These are phyloP conservation scores for Monosporascus sp. DNA, from an alignment of 2,329 filamentous ascomycete species.

Conservation along the genomic window DNA sequence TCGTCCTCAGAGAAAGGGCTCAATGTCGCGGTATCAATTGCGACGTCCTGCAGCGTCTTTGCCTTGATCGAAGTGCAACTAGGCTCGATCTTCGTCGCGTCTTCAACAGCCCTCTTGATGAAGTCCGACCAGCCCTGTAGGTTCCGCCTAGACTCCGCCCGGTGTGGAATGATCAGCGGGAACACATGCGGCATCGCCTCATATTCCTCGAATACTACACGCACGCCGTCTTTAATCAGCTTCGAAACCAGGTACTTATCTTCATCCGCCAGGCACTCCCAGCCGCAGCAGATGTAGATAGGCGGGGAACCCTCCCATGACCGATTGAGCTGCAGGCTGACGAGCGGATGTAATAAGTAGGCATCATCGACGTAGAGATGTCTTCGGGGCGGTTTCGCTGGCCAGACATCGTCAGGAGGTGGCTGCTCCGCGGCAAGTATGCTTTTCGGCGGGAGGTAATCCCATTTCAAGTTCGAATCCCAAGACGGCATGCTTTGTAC, in stretches of 20 bases:
- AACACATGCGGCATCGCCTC: conserved; percentile 80
- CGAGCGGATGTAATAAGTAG: conserved; percentile 61
- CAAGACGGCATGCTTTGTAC: conserved; percentile 57
- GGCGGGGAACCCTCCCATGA: conserved; percentile 62
- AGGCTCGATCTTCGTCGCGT: conserved; percentile 28
- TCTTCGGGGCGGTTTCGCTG: conserved; percentile 46
- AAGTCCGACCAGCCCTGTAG: conserved; percentile 54
- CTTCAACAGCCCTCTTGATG: conserved; percentile 36
- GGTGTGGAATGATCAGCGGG: conserved; percentile 47
- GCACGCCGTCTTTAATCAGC: conserved; percentile 51
- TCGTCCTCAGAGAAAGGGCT: conserved; percentile 39
- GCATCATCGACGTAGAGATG: conserved; percentile 51
- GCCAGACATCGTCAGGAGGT: conserved; percentile 52
- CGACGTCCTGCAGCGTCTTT: conserved; percentile 44
- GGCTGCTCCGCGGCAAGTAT: conserved; percentile 23
- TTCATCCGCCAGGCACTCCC: conserved; percentile 69
- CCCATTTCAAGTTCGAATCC: conserved; percentile 46
- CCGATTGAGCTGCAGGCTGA: conserved; percentile 52
- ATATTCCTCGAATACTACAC: conserved; percentile 64
- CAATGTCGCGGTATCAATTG: conserved; percentile 38
- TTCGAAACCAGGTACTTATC: conserved; percentile 53
- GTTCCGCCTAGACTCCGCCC: conserved; percentile 44
- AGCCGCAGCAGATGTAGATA: conserved; percentile 62
- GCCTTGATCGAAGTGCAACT: conserved; percentile 43
- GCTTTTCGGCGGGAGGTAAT: conserved; percentile 55